These are phyloP conservation scores for Xylariaceae sp. DNA, from an alignment of 2,329 filamentous ascomycete genomes.

Conservation along the genomic window DNA sequence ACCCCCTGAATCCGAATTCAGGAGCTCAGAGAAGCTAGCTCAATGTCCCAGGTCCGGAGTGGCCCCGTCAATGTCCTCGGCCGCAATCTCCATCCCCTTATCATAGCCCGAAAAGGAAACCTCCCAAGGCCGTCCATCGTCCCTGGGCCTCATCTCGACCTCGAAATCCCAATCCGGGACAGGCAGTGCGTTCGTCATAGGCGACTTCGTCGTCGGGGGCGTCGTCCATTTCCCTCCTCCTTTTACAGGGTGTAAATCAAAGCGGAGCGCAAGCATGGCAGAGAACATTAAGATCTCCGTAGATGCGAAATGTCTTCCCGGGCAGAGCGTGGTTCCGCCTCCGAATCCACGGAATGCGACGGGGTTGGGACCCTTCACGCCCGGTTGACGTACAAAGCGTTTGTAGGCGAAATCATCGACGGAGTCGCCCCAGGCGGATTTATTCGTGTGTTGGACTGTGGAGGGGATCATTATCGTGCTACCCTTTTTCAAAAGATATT, in stretches of 20 bases:
- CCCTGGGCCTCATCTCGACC: not conserved
- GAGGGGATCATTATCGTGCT: slow-evolving; percentile 15
- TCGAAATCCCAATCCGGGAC: slow-evolving; percentile 1
- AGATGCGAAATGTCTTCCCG: slow-evolving; percentile 15
- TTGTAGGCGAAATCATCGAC: slow-evolving; percentile 5
- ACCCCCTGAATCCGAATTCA: too few species aligned
- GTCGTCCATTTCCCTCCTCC: not conserved
- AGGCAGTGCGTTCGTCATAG: not conserved
- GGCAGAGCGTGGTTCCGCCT: slow-evolving; percentile 14
- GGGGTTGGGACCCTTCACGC: slow-evolving; percentile 7
- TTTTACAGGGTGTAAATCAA: not conserved
- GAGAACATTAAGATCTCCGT: slow-evolving; percentile 14
- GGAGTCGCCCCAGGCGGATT: slow-evolving; percentile 11
- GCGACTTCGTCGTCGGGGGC: not conserved
- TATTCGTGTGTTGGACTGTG: slow-evolving; percentile 13
- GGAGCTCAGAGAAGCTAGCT: too few species aligned
- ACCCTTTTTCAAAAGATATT: slow-evolving; percentile 22
- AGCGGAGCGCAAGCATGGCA: slow-evolving; percentile 9
- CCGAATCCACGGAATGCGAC: slow-evolving; percentile 17
- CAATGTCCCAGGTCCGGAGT: too few species aligned
- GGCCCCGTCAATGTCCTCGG: too few species aligned
- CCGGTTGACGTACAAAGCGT: not conserved
- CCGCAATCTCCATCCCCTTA: too few species aligned
- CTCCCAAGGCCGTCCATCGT: too few species aligned
- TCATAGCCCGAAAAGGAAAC: too few species aligned